These are phyloP conservation scores for Talaromyces islandicus DNA, from an alignment of 2,329 filamentous ascomycete species.

Conservation along the genomic window DNA sequence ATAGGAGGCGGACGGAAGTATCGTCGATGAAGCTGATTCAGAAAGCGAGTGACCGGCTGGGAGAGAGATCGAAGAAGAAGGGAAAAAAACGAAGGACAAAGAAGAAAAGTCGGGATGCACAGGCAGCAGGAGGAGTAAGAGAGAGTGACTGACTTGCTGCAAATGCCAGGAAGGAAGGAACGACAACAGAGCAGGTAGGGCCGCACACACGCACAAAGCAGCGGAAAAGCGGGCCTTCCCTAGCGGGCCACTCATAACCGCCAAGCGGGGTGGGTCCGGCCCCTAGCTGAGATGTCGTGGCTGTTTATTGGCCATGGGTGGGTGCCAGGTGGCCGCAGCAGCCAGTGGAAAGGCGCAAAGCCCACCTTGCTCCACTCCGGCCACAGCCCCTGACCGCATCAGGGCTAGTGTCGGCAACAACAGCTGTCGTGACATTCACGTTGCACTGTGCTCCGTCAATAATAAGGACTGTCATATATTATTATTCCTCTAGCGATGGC, in stretches of 20 bases:
- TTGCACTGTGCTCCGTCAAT: neutral
- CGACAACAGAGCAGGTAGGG: neutral
- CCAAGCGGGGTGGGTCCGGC: neutral
- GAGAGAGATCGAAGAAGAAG: neutral
- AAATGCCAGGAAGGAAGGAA: neutral
- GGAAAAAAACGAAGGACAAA: neutral
- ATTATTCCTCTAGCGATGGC: neutral
- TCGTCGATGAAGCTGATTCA: neutral
- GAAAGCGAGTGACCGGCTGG: neutral
- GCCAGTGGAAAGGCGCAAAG: neutral
- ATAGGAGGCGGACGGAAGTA: neutral
- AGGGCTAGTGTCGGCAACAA: neutral
- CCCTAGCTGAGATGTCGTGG: neutral
- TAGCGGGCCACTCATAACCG: neutral
- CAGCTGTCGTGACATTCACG: neutral
- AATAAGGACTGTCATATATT: neutral
- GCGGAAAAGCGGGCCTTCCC: neutral
- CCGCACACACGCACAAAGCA: neutral
- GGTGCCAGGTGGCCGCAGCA: neutral
- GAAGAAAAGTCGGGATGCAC: neutral
- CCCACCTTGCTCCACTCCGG: neutral
- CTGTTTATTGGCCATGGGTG: neutral
- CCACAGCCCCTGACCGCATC: neutral
- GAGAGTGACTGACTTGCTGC: neutral
- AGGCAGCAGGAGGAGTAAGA: neutral